Evolutionary conservation across 768 basidiomycete species (phyloP).

Genomic region (Cytidiella melzeri): DNA sequence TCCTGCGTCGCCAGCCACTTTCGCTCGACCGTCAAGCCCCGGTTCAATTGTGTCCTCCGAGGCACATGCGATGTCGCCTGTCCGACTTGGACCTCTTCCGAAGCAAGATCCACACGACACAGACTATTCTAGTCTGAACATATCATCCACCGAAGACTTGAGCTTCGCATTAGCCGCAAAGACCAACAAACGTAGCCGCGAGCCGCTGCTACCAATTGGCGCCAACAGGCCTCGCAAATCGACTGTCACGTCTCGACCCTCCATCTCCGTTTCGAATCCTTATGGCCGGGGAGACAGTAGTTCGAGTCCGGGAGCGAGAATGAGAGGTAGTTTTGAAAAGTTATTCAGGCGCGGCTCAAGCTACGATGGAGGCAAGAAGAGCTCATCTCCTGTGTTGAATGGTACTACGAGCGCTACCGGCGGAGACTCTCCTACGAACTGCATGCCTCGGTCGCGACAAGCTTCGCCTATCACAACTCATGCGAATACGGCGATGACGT

Average conservation of each 20-base stretch:
- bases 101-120: conserved; percentile 37
- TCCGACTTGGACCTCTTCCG: conserved; percentile 35
- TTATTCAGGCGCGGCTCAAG: conserved; percentile 48
- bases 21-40: conserved; percentile 25
- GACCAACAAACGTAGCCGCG: conserved; percentile 56
- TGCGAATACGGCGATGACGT: conserved; percentile 18
- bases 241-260: conserved; percentile 19
- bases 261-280: conserved; percentile 19
- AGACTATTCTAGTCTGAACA: conserved; percentile 31
- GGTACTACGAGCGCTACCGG: conserved; percentile 13
- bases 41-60: conserved; percentile 25
- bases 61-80: conserved; percentile 24
- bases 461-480: conserved; percentile 13
- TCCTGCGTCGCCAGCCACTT: conserved; percentile 33
- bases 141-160: conserved; percentile 25
- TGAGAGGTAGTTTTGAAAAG: conserved; percentile 58
- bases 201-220: conserved; percentile 61
- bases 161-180: conserved; percentile 30
- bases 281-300: conserved; percentile 24
- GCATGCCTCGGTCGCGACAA: conserved; percentile 15
- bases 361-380: conserved; percentile 22
- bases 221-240: conserved; percentile 16
- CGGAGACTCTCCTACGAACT: conserved; percentile 10
- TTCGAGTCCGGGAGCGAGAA: conserved; percentile 28
- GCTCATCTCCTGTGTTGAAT: conserved; percentile 14